Base-by-base conservation (phyloP, 1,139 yeast genomes). In the Eremothecium cymbalariae region DNA sequence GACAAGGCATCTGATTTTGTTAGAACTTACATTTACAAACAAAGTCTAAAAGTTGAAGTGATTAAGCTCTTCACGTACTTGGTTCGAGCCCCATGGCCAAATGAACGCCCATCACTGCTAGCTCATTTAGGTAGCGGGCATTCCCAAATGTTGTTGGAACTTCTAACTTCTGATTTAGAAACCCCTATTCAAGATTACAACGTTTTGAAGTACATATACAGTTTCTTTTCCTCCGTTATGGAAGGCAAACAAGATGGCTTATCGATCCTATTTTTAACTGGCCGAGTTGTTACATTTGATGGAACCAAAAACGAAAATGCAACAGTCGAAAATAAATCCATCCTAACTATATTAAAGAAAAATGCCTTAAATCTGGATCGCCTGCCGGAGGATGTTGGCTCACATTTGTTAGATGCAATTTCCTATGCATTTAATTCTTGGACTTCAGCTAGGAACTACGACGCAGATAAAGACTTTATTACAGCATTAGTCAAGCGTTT, bases 191-290 rank as follows among this genome's bases (percentile, higher is more conserved):
- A 75, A 45, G 73, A 72, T 36, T 72, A 70, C 40, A 59, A 58
- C 11, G 62, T 80, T 27, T 70, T 79, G 39, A 70, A 74, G 17
- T 64, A 72, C 4, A 62, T 83, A 13, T 82, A 82, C 48, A 74
- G 72, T 38, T 82, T 85, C 45, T 73, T 88, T 41, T 70, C 90
- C n/a, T 69, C 86, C 0, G 78, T 84, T 4, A 69, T 83, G 68
- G 74, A 72, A 44, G 77, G 84, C 6, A 74, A 78, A 39, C 96
- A 90, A 60, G 94, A 86, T 52, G 97, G 97, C 1, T 61, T 88
- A 19, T 70, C 94, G 1, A 81, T 83, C 33, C 64, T 83, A 29
- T 73, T 90, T 42, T 64, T 85, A 28, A 80, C 84, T 32, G 95
- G 94, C 1, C 63, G 72, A 40, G 79, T 77, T 43, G 72, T 50